Base-by-base conservation (phyloP, 176 grass and related monocot genomes). In the Oryza brachyantha region DNA sequence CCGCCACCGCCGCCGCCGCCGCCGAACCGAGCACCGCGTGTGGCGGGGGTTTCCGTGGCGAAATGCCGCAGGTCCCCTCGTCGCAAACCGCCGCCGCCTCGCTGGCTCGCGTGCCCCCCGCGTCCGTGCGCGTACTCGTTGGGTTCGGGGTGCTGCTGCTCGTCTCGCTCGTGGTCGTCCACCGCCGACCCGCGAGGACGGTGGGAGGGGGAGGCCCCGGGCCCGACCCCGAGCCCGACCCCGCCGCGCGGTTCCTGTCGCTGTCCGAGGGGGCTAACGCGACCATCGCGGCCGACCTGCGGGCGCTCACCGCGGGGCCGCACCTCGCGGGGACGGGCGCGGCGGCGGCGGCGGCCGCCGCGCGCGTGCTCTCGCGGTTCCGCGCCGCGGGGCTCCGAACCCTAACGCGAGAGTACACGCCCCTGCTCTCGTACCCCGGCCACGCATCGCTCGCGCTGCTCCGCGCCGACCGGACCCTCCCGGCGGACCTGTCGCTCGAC, bases 351-450 rank as follows among this genome's bases (percentile, higher is more conserved):
- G 62, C 77, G 14, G n/a, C 89, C 21, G n/a, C 89, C 3, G 64
- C 79, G 13, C 85, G 84, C 68, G 89, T 97, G 36, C 85, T 89
- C 8, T 46, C 74, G 19, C 65, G 75, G 9, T 24, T 98, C 80
- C 87, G 66, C 14, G 60, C 62, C 57, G 76, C 90, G 8, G 92
- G 95, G 12, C 71, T 98, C 68, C 60, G 14, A 7, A 87, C 78
- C 65, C 12, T 83, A 40, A 77, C 92, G 13, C 81, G 83, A 25
- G 76, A 86, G 0, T 98, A 92, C 78, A 14, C 14, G 3, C 95
- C 92, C 3, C 87, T 98, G 8, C 95, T 98, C 68, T 98, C 95
- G 3, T 98, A 86, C 85, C 95, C 83, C 0, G 80, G 61, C 17
- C 67, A 75, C 34, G 87, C 95, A 24, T 92, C 85, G 32, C 95